Evolutionary conservation across 805 yeast genomes (phyloP).

Genomic region (Spathaspora boniae): DNA sequence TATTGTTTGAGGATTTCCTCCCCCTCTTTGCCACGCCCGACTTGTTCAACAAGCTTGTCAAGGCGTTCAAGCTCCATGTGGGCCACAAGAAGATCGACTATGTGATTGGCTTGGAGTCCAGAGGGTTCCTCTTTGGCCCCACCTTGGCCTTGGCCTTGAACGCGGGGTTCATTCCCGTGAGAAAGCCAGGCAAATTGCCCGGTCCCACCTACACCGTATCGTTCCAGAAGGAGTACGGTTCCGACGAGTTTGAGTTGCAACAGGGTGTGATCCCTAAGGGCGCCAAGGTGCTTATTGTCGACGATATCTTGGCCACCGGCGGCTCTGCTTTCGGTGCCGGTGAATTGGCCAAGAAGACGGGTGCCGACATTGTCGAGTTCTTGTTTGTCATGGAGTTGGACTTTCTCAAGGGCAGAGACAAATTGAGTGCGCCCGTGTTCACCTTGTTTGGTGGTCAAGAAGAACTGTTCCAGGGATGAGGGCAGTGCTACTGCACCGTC

Average conservation of each 20-base stretch:
- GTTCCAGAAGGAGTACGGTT: constrained; percentile 89
- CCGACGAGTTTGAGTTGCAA: constrained; percentile 87
- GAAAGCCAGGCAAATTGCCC: constrained; percentile 94
- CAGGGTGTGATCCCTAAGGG: constrained; percentile 74
- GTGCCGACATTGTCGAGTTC: constrained; percentile 75
- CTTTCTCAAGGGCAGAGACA: constrained; percentile 90
- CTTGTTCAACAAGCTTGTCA: constrained; percentile 74
- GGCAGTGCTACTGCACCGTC: background rate
- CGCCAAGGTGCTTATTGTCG: constrained; percentile 81
- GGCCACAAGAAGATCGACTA: constrained; percentile 72
- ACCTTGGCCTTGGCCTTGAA: constrained; percentile 84
- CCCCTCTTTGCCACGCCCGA: constrained; percentile 87
- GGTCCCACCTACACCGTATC: constrained; percentile 72
- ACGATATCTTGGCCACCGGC: constrained; percentile 97
- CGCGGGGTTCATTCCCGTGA: constrained; percentile 91
- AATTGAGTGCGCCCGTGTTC: constrained; percentile 80
- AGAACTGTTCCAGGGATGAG: constrained; percentile 30
- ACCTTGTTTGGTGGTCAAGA: constrained; percentile 83
- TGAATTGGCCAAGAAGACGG: constrained; percentile 62
- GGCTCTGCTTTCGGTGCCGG: constrained; percentile 97
- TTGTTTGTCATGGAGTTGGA: constrained; percentile 91
- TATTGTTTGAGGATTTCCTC: constrained; percentile 91
- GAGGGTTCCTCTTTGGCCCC: constrained; percentile 97
- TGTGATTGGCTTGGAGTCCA: constrained; percentile 90
- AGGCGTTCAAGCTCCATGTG: constrained; percentile 75